A percentile compares a stretch with the other conserved stretches of the same genome.
Evolutionary conservation across 129 eudicot genomes (phyloP).

Genomic region (Solidago caesia): DNA sequence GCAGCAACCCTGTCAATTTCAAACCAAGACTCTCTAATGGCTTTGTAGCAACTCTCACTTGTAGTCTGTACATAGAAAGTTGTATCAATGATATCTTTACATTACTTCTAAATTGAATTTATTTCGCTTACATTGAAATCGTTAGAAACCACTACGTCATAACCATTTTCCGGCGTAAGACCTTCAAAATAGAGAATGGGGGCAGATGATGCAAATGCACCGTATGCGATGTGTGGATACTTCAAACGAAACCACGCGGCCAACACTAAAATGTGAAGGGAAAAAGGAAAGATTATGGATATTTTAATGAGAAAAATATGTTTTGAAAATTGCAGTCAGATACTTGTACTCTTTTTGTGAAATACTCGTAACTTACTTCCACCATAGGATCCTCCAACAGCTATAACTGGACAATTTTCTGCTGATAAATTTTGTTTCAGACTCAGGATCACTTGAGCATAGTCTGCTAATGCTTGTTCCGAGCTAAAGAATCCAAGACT

Average conservation of each 20-base stretch:
- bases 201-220: slow-evolving; percentile 33
- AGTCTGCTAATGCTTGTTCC: slow-evolving; percentile 41
- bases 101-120: neutral
- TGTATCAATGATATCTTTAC: neutral
- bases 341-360: neutral
- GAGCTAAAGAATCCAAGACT: slow-evolving; percentile 36
- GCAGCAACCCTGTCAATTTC: slow-evolving; percentile 41
- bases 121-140: slow-evolving; percentile 29
- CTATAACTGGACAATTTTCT: slow-evolving; percentile 35
- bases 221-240: slow-evolving; percentile 30
- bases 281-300: neutral
- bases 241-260: slow-evolving; percentile 38
- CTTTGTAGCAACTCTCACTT: slow-evolving; percentile 38
- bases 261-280: slow-evolving; percentile 12
- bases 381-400: slow-evolving; percentile 45
- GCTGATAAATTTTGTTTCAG: slow-evolving; percentile 34
- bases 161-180: slow-evolving; percentile 35
- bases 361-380: slow-evolving; percentile 29
- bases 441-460: slow-evolving; percentile 33
- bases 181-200: slow-evolving; percentile 31
- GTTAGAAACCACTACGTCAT: slow-evolving; percentile 20
- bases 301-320: neutral
- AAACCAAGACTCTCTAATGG: slow-evolving; percentile 44
- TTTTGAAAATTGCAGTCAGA: neutral
- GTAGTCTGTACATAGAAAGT: slow-evolving; percentile 29